Conservation (phyloP, 192 early-diverging fungal species). For the Backusella parvicylindrica region DNA sequence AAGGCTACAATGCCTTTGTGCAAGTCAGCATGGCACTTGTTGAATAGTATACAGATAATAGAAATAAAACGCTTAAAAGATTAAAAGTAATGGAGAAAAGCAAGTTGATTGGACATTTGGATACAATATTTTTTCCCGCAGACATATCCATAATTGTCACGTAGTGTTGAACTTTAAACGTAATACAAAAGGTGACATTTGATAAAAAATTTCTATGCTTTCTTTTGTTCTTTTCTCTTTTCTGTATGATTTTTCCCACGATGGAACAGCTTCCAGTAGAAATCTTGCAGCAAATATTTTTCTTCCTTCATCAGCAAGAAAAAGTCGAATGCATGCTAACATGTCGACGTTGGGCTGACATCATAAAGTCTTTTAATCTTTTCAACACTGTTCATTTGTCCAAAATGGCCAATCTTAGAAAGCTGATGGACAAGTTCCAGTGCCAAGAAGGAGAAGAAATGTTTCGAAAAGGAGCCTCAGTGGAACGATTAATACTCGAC, state of each 20-base stretch:
- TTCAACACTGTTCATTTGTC: neutral
- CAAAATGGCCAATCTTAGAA: neutral
- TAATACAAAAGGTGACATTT: neutral
- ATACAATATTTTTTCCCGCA: too few species aligned
- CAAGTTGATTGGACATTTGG: neutral
- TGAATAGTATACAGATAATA: neutral
- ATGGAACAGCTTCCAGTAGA: neutral
- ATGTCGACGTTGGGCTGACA: neutral
- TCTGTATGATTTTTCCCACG: neutral
- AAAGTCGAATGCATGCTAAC: neutral
- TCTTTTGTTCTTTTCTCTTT: neutral
- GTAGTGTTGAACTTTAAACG: neutral
- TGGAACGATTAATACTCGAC: neutral
- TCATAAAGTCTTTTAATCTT: neutral
- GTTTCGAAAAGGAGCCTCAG: neutral
- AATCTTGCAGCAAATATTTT: neutral
- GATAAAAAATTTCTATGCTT: neutral
- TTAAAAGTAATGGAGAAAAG: too few species aligned
- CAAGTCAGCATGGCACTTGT: too few species aligned
- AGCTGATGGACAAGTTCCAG: neutral
- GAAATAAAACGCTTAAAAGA: neutral
- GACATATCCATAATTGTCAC: neutral
- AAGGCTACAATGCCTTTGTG: neutral
- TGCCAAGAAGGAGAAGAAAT: too few species aligned
- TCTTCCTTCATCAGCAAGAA: neutral